Base-by-base conservation (phyloP, 2,329 filamentous ascomycete genomes). In the Hypoxylon sp. region DNA sequence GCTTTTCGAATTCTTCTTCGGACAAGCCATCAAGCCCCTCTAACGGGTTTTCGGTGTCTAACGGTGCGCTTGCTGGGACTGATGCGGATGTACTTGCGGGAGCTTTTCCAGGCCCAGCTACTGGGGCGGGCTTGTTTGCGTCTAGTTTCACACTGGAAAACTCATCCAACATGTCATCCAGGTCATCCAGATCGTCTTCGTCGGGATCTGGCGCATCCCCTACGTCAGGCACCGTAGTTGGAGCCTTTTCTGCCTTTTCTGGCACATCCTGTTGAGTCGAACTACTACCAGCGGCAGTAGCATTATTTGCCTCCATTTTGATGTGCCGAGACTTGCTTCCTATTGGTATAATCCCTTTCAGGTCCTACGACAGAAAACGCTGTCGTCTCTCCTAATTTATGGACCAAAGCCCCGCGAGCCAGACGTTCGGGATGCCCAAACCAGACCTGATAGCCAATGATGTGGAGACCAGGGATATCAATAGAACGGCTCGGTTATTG, bases 141-240 rank as follows among this genome's bases (percentile, higher is more conserved):
- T 87, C 82, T 65, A 90, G 75, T 72, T 90, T 89, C 56, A 86
- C 84, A 29, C 91, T 82, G 46, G 91, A 90, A 81, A 99, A 99
- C 71, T 98, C 92, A 77, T 98, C 93, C 27, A 99, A 90, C 80
- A 98, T 92, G 74, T 98, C 95, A 81, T 99, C 96, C 48, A 99
- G 84, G 76, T 98, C 96, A 76, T 98, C 93, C 19, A 96, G 83
- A 73, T 96, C 93, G 80, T 96, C 96, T 80, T 97, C 94, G 72
- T 98, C 95, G 6, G 94, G 95, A 75, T 98, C 95, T 19, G 94
- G 91, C 15, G 92, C 89, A 72, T 92, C 87, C 21, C 86, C 87
- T 21, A 79, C 74, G 15, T 76, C 77, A 15, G 74, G 74, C 6
- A 73, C 69, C 48, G 71, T 67, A 17, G 70, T 72, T 7, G 71